phyloP scores from a whole-genome alignment of 352 stramenopile species.

The Phytopythium kandeliae region DNA sequence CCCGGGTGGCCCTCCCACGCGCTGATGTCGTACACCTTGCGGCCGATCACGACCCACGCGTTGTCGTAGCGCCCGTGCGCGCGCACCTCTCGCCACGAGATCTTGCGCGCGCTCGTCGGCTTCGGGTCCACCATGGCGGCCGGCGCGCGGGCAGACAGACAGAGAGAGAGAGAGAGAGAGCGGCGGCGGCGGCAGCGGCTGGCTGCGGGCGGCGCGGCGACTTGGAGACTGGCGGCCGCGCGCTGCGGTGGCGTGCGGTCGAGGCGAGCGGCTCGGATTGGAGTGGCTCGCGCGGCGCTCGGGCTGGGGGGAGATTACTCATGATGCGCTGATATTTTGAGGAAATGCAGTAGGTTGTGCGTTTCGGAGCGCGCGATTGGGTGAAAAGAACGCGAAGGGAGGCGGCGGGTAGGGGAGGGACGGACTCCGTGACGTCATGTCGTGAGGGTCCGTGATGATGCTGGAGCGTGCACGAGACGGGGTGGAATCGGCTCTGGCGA shows the following conservation, averaged over 20 bases:
- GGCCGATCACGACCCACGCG: conserved; percentile 88
- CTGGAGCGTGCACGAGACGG: background rate
- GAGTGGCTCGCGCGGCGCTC: too few species aligned
- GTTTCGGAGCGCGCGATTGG: too few species aligned
- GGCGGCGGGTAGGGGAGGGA: too few species aligned
- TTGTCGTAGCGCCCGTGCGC: conserved; percentile 71
- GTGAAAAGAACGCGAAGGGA: background rate
- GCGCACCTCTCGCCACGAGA: conserved; percentile 73
- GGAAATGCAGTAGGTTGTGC: too few species aligned
- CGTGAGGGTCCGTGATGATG: conserved; percentile 5
- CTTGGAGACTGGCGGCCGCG: conserved; percentile 4
- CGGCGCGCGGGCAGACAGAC: background rate
- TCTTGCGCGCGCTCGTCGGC: conserved; percentile 45
- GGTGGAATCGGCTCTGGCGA: too few species aligned
- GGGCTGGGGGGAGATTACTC: too few species aligned
- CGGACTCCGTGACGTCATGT: conserved; percentile 6
- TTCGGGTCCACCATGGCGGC: conserved; percentile 61
- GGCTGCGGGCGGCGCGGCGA: background rate
- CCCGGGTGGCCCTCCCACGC: conserved; percentile 81
- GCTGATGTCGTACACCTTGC: conserved; percentile 89
- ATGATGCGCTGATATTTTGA: too few species aligned
- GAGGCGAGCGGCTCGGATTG: too few species aligned
- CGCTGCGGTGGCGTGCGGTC: too few species aligned
- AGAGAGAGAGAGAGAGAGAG: too few species aligned
- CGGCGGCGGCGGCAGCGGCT: too few species aligned